Evolutionary conservation across 345 rosid genomes (phyloP), one percentile per base, ranked within the genome.

Genomic region (Gossypium anomalum): DNA sequence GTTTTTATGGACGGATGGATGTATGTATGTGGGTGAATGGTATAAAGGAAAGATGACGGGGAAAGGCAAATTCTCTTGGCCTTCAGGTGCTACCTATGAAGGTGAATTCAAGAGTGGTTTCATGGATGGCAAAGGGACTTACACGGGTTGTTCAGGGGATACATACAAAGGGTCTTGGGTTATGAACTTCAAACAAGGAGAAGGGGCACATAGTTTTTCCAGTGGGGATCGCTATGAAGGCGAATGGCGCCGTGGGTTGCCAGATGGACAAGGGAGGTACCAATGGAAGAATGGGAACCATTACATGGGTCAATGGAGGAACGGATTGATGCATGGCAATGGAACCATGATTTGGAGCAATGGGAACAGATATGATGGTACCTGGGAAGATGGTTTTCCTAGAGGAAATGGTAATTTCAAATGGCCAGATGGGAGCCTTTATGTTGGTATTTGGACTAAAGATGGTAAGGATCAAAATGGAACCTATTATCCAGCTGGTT

Each of bases 11-110:
- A 85, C 88, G 27, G 99, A 93, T 74, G 97, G 98, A 29, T 95
- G 97, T 73, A 89, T 90, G 94, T 95, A 93, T 67, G 86, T 89
- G 4, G 99, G 98, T 29, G 97, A 93, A 52, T 95, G 98, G 99
- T 67, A 44, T 60, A 62, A 81, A 56, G 98, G 99, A 9, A 90
- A 87, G 69, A 87, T 84, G 22, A 86, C 80, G 85, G 98, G 99
- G 13, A 90, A 85, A 41, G 99, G 99, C 17, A 90, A 85, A 76
- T 93, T 94, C 58, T 86, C 90, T 43, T 93, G 98, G 98, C 97
- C 97, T 1, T 88, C 88, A 45, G 98, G 98, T 13, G 97, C 98
- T 27, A 93, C 94, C 13, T 95, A 95, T 71, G 97, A 95, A 80
- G 99, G 99, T 16, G 98, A 95, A 22, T 95, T 95, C 89, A 93